Conservation (phyloP, 1,284 basidiomycete genomes). For the Schizopora paradoxa region DNA sequence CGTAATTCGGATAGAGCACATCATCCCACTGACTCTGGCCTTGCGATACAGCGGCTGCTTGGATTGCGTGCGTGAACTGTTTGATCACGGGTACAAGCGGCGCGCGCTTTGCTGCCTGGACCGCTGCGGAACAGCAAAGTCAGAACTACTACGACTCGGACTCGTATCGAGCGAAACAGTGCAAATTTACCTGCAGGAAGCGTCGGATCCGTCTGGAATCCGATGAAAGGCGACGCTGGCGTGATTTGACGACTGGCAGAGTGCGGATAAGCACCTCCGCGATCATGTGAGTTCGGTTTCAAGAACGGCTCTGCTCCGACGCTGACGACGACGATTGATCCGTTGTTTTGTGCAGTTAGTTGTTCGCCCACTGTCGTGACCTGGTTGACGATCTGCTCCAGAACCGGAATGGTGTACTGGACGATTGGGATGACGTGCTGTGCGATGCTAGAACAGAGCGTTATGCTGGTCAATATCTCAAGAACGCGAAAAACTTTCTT, state of each 20-base stretch:
- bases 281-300: constrained; percentile 4
- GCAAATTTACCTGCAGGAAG: background rate
- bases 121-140: too few relatives aligned
- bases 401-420: constrained; percentile 9
- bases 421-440: constrained; percentile 12
- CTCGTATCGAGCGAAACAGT: too few relatives aligned
- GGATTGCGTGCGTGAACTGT: constrained; percentile 7
- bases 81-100: constrained; percentile 7
- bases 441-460: constrained; percentile 1
- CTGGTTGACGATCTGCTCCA: constrained; percentile 13
- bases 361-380: constrained; percentile 3
- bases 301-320: constrained; percentile 10
- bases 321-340: constrained; percentile 5
- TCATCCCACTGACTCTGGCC: constrained; percentile 17
- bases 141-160: too few relatives aligned
- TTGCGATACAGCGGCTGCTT: constrained; percentile 12
- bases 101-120: constrained; percentile 1
- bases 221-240: background rate
- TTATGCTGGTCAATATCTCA: background rate
- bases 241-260: constrained; percentile 1
- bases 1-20: constrained; percentile 21
- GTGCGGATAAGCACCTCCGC: constrained; percentile 13
- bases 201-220: background rate
- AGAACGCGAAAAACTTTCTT: background rate
- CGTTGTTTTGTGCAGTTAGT: constrained; percentile 5